Conservation (phyloP, 176 grass and related monocot species). For the Aegilops speltoides region DNA sequence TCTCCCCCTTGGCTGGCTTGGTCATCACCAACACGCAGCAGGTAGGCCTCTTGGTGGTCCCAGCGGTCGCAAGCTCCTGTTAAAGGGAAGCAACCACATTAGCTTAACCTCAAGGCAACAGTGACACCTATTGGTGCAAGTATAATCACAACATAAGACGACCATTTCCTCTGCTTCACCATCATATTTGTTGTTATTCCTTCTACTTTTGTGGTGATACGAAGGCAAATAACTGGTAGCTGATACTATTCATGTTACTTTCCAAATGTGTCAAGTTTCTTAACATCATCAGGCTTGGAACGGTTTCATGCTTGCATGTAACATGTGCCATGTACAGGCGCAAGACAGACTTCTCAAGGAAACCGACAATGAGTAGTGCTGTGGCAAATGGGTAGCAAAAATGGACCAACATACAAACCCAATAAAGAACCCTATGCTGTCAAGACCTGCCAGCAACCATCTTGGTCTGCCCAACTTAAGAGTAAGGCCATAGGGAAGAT, state of each 20-base stretch:
- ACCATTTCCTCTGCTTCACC: not conserved
- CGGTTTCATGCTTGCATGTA: not conserved
- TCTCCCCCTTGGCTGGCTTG: slow-evolving; percentile 82
- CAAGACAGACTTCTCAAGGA: too few species aligned
- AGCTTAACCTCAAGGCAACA: not conserved
- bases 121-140: not conserved
- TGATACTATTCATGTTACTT: not conserved
- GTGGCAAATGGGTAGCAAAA: not conserved
- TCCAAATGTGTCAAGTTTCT: not conserved
- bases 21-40: slow-evolving; percentile 80
- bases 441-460: not conserved
- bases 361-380: not conserved
- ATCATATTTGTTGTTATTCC: not conserved
- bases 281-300: not conserved
- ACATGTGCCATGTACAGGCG: not conserved
- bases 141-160: not conserved
- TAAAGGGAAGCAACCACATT: not conserved
- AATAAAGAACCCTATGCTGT: not conserved
- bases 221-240: not conserved
- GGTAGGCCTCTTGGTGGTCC: slow-evolving; percentile 85
- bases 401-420: not conserved
- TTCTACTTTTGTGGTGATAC: not conserved
- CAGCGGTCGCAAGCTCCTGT: slow-evolving; percentile 80
- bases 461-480: not conserved
- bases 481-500: not conserved